phyloP scores from a whole-genome alignment of 257 asterid species.

The Penstemon newberryi region DNA sequence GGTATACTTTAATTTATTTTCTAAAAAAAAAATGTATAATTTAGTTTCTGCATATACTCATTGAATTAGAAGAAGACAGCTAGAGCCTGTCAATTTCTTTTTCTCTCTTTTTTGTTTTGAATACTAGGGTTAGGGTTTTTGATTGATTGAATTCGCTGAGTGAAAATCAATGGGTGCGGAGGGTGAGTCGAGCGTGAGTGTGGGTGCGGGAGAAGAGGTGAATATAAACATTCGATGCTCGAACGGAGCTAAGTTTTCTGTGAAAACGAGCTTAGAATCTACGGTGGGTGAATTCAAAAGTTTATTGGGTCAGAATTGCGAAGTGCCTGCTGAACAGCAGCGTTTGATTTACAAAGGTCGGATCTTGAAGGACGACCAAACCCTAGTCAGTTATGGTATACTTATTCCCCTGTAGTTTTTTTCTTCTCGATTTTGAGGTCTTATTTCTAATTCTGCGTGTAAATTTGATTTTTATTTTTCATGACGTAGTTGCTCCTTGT shows the following conservation, averaged over 20 bases:
- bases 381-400: constrained; percentile 56
- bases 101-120: no score
- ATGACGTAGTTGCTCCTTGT: not conserved
- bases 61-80: no score
- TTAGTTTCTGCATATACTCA: no score
- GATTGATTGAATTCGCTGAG: no score
- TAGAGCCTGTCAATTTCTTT: no score
- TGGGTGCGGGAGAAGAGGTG: constrained; percentile 44
- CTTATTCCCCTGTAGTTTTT: not conserved
- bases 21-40: no score
- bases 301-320: constrained; percentile 49
- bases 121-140: no score
- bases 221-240: constrained; percentile 63
- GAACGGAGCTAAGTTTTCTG: constrained; percentile 63
- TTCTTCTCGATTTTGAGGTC: not conserved
- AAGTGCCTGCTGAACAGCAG: constrained; percentile 61
- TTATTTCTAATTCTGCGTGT: not conserved
- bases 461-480: not conserved
- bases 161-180: constrained; percentile 43
- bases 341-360: constrained; percentile 66
- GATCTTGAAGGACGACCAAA: constrained; percentile 60
- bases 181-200: constrained; percentile 42
- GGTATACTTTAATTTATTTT: no score
- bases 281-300: constrained; percentile 58
- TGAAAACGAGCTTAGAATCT: constrained; percentile 48